Conservation (phyloP, 2,329 filamentous ascomycete species). For the Aspergillus oerlinghausenensis region DNA sequence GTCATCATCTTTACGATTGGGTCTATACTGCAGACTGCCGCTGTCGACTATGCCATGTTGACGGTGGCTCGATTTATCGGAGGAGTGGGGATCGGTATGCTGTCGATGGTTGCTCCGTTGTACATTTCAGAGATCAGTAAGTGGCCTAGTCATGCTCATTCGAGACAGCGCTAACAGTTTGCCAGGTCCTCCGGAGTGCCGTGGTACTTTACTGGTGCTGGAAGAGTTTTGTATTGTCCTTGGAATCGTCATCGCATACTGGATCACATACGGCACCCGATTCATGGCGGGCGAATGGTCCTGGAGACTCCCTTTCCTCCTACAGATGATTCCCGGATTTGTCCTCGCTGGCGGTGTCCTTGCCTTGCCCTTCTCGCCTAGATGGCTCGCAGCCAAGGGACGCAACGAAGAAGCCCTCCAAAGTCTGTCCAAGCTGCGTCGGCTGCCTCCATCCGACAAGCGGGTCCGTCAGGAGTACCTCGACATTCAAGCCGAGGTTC, state of each 20-base stretch:
- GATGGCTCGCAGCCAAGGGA: conserved; percentile 48
- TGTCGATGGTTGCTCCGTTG: conserved; percentile 47
- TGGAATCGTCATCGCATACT: conserved; percentile 41
- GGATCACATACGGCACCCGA: conserved; percentile 41
- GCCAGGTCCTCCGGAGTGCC: conserved; percentile 42
- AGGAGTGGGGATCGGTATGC: conserved; percentile 50
- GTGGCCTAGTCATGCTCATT: conserved; percentile 1
- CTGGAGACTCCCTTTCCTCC: conserved; percentile 45
- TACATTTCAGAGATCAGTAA: conserved; percentile 50
- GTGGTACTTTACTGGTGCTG: conserved; percentile 42
- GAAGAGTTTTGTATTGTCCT: conserved; percentile 41
- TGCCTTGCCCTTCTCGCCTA: conserved; percentile 52
- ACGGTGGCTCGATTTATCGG: conserved; percentile 48
- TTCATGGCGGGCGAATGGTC: conserved; percentile 45
- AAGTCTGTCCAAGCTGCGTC: conserved; percentile 47
- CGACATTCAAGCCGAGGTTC: conserved; percentile 51
- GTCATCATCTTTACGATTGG: conserved; percentile 50
- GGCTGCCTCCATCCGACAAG: conserved; percentile 45
- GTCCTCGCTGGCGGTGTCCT: conserved; percentile 34
- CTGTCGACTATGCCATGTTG: conserved; percentile 49
- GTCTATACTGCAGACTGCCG: conserved; percentile 48
- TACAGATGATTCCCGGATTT: conserved; percentile 43
- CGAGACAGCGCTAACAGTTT: background rate
- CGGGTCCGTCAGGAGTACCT: conserved; percentile 49
- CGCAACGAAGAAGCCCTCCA: conserved; percentile 47